Evolutionary conservation across 164 flowering plant species (phyloP).

Genomic region (Sextonia rubra): DNA sequence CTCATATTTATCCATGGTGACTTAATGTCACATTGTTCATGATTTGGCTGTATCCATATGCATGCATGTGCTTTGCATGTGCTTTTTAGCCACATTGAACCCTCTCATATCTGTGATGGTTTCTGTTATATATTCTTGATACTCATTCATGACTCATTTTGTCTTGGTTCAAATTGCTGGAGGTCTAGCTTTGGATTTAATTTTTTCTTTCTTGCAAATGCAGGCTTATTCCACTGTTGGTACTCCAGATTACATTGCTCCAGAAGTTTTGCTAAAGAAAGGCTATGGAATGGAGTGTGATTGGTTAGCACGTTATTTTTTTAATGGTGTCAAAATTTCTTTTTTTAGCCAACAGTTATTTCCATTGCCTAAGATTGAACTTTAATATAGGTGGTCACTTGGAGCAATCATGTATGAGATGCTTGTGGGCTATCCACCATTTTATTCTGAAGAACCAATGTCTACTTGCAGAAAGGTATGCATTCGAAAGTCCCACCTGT

Average conservation of each 20-base stretch:
- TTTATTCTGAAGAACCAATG: slow-evolving; percentile 63
- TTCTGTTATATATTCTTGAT: not conserved
- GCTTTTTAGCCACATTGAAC: not conserved
- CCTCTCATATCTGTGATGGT: not conserved
- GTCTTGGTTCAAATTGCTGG: not conserved
- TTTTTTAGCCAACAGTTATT: not conserved
- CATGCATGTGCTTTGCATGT: not conserved
- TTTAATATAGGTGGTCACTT: slow-evolving; percentile 50
- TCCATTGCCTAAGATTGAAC: not conserved
- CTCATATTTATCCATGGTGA: too few species aligned
- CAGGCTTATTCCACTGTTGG: slow-evolving; percentile 47
- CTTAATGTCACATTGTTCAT: too few species aligned
- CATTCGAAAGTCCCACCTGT: not conserved
- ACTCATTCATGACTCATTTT: not conserved
- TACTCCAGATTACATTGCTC: slow-evolving; percentile 40
- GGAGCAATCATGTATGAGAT: slow-evolving; percentile 59
- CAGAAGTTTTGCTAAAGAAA: slow-evolving; percentile 36
- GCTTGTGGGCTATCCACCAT: slow-evolving; percentile 64
- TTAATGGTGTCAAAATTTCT: not conserved
- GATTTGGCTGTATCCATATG: too few species aligned
- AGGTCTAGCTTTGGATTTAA: not conserved
- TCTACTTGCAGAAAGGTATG: slow-evolving; percentile 58
- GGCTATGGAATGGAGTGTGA: slow-evolving; percentile 51
- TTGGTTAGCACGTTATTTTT: slow-evolving; percentile 24
- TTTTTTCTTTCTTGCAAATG: not conserved